phyloP scores from a whole-genome alignment of 2,329 filamentous ascomycete genomes.

The Penicillium capsulatum region DNA sequence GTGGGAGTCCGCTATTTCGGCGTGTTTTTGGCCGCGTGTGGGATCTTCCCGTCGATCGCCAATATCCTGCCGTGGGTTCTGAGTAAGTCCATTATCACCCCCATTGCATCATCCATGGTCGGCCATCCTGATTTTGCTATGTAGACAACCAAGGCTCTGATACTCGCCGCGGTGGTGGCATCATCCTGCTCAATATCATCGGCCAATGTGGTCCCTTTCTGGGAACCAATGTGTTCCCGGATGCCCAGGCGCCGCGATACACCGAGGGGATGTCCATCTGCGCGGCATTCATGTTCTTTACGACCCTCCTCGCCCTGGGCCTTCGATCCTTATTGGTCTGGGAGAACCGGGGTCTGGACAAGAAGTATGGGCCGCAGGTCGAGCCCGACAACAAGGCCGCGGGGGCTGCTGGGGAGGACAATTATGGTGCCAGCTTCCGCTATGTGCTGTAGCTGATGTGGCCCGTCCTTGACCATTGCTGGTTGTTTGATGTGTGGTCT shows the following conservation, averaged over 20 bases:
- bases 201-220: conserved; percentile 62
- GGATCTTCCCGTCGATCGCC: conserved; percentile 64
- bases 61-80: conserved; percentile 68
- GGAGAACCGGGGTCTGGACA: conserved; percentile 59
- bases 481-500: conserved; percentile 1
- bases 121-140: background rate
- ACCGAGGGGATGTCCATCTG: conserved; percentile 58
- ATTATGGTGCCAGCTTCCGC: conserved; percentile 39
- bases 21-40: conserved; percentile 54
- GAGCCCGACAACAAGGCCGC: conserved; percentile 16
- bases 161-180: conserved; percentile 61
- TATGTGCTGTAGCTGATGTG: conserved; percentile 31
- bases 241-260: conserved; percentile 45
- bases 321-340: conserved; percentile 53
- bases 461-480: too few species aligned
- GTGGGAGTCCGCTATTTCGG: conserved; percentile 51
- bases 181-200: conserved; percentile 64
- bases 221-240: conserved; percentile 61
- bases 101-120: background rate
- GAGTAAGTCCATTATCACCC: conserved; percentile 34
- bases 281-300: conserved; percentile 59
- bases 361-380: conserved; percentile 38
- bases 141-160: conserved; percentile 65
- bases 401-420: conserved; percentile 33
- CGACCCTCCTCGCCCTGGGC: conserved; percentile 51